Evolutionary conservation across 2,329 filamentous ascomycete genomes (phyloP), one percentile per base, ranked within the genome.

Genomic region (Fusarium tupiense): DNA sequence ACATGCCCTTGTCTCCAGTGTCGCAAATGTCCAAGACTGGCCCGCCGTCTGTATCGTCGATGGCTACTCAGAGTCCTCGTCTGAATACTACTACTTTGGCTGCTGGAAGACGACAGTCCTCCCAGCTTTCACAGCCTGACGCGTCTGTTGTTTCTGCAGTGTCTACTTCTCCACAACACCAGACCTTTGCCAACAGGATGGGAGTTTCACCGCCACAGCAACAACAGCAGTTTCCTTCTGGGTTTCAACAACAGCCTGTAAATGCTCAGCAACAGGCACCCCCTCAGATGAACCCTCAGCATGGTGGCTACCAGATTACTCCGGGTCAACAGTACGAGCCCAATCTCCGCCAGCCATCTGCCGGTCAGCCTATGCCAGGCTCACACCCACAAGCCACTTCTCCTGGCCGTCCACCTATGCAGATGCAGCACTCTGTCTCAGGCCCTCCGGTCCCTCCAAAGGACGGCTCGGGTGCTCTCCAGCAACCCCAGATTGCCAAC

Each of bases 61-160:
- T 76, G 24, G 72, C 66, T 44, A 68, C 76, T n/a, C 77, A 79
- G 43, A 78, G 76, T 41, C 76, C 77, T 71, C 77, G 63, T n/a
- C 60, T 75, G 14, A 57, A 69, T 26, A 77, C 68, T 24, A 62
- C 65, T 14, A 52, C 64, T 14, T 46, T 64, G 35, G 57, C 62
- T 53, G 24, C 57, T 38, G 71, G 61, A 33, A 47, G 61, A 26
- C 71, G 66, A 41, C 75, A 66, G 24, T 76, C 74, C 26, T 62
- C 72, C 22, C 72, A 72, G 41, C 61, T 67, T 53, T 66, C 71
- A 17, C 68, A 64, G 37, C 49, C 52, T 22, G 40, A 58, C 19
- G 73, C 75, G 6, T 68, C 75, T 24, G 49, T 64, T 20, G 41
- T 74, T 29, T 71, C 75, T 19, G 41, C 47, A 35, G 56, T 47